Conservation (phyloP, 306 rosid genomes). For the Castanea mollissima region DNA sequence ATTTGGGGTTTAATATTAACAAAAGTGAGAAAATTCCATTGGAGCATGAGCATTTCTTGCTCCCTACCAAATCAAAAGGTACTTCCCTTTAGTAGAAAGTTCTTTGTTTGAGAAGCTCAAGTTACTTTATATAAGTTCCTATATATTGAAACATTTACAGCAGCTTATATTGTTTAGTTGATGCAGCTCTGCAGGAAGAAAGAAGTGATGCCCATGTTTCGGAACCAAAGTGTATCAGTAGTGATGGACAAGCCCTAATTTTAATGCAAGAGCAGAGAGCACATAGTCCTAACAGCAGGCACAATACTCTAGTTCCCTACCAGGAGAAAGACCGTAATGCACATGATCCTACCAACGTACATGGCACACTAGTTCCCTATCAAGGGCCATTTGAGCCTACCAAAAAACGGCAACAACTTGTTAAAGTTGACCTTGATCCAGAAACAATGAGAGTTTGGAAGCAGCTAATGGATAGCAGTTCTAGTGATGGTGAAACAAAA, state of each 20-base stretch:
- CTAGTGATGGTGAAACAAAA: conserved; percentile 17
- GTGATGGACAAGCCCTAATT: neutral
- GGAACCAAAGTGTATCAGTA: neutral
- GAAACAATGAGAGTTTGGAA: conserved; percentile 35
- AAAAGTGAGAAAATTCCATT: too few relatives aligned
- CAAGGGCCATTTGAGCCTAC: neutral
- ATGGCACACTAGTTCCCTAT: conserved; percentile 11
- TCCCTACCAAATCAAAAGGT: neutral
- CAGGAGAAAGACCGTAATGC: neutral
- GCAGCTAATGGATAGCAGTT: conserved; percentile 11
- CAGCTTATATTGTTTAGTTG: neutral
- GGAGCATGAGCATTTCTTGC: too few relatives aligned
- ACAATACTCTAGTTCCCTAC: neutral
- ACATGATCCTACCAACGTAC: neutral
- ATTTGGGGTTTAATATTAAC: too few relatives aligned
- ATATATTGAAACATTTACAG: neutral
- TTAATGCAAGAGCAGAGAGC: neutral
- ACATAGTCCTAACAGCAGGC: neutral
- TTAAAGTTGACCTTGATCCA: conserved; percentile 14
- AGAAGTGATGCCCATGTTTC: neutral
- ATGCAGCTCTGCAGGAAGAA: neutral
- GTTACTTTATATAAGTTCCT: neutral
- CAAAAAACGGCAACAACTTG: neutral
- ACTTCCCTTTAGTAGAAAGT: neutral
- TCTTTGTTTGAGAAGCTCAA: neutral